Evolutionary conservation across 495 filamentous ascomycete genomes (phyloP).

Genomic region (Penicillium malachiteum): DNA sequence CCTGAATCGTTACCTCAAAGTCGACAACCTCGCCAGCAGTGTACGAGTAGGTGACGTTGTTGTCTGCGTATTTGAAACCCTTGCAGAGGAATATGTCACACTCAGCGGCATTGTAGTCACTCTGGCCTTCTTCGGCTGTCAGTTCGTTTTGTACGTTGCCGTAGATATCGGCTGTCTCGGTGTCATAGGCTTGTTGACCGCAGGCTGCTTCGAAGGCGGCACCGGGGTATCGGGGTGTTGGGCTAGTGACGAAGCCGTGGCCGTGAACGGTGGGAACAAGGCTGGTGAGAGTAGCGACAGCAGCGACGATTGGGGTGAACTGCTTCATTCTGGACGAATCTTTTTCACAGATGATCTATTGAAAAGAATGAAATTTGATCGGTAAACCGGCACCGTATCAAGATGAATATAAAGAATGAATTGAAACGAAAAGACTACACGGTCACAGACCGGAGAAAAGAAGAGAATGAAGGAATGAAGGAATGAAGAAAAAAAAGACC

Average conservation of each 20-base stretch:
- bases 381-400: conserved; percentile 37
- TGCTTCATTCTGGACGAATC: conserved; percentile 33
- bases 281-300: conserved; percentile 32
- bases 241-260: conserved; percentile 63
- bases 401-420: conserved; percentile 22
- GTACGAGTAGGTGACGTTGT: conserved; percentile 62
- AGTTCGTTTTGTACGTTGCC: conserved; percentile 67
- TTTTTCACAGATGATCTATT: too few species aligned
- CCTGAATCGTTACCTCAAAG: conserved; percentile 58
- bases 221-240: conserved; percentile 59
- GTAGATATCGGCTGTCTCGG: conserved; percentile 62
- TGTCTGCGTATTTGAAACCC: conserved; percentile 70
- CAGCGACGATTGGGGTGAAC: conserved; percentile 27
- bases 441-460: conserved; percentile 41
- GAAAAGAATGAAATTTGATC: conserved; percentile 22
- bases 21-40: conserved; percentile 58
- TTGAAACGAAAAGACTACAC: conserved; percentile 20
- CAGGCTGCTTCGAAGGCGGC: conserved; percentile 58
- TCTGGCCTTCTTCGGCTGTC: conserved; percentile 54
- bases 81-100: conserved; percentile 73
- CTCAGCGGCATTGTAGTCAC: conserved; percentile 54
- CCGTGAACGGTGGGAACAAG: conserved; percentile 53
- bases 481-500: too few species aligned
- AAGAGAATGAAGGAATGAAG: conserved; percentile 12
- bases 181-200: conserved; percentile 59